A percentile compares a stretch with the other conserved stretches of the same genome.
Evolutionary conservation across 768 basidiomycete genomes (phyloP).

Genomic region (Zangia roseola): DNA sequence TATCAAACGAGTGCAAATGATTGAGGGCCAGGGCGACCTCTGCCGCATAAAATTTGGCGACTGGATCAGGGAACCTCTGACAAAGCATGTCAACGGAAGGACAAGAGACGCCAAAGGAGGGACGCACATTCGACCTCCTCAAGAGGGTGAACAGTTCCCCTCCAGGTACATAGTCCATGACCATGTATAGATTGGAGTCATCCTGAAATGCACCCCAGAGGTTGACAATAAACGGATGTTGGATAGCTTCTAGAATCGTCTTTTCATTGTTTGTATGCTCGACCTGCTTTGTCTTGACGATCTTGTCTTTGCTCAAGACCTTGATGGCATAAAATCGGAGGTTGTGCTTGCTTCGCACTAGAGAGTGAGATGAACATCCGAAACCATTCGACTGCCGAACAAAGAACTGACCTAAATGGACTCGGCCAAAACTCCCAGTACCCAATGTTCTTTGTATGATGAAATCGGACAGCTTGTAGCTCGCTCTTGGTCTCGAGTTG

Average conservation of each 20-base stretch:
- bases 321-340: constrained; percentile 96
- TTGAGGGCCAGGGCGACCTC: constrained; percentile 93
- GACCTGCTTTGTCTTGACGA: constrained; percentile 90
- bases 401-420: constrained; percentile 66
- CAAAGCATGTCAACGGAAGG: constrained; percentile 7
- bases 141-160: constrained; percentile 95
- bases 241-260: constrained; percentile 76
- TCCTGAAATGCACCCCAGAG: constrained; percentile 97
- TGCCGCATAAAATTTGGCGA: constrained; percentile 96
- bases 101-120: constrained; percentile 7
- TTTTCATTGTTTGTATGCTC: constrained; percentile 98
- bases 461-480: constrained; percentile 74
- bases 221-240: constrained; percentile 94
- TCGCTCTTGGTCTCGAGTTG: constrained; percentile 54
- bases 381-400: neutral
- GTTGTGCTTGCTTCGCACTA: constrained; percentile 90
- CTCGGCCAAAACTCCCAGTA: constrained; percentile 97
- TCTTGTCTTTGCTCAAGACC: constrained; percentile 89
- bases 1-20: constrained; percentile 80
- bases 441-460: constrained; percentile 82
- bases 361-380: neutral
- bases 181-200: constrained; percentile 91
- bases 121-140: constrained; percentile 79
- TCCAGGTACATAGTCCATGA: constrained; percentile 95
- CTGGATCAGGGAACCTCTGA: constrained; percentile 93